phyloP scores from a whole-genome alignment of 495 filamentous ascomycete species.

The Cercophora newfieldiana region DNA sequence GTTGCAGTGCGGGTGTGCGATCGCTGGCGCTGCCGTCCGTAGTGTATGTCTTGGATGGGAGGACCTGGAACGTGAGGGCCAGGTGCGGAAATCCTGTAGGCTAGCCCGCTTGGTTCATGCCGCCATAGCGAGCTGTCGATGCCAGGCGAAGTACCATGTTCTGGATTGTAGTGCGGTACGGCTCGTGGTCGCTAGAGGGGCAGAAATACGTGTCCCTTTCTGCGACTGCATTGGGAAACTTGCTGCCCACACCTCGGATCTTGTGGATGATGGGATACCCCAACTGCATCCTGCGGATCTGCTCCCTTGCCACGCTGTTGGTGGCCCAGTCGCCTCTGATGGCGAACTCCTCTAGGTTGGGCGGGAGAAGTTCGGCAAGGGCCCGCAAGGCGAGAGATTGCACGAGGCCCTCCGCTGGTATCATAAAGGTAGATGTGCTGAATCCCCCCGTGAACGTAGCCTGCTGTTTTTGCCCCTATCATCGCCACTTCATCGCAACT shows the following conservation, averaged over 20 bases:
- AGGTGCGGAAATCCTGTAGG: not conserved
- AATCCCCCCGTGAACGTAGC: not conserved
- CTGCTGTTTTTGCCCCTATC: not conserved
- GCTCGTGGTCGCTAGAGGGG: not conserved
- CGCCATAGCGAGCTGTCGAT: not conserved
- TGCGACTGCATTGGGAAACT: not conserved
- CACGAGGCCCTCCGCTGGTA: not conserved
- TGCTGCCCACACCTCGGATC: not conserved
- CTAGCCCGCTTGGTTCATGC: not conserved
- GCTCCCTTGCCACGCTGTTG: not conserved
- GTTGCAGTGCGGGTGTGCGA: conserved; percentile 3
- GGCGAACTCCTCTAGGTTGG: not conserved
- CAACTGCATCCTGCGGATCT: not conserved
- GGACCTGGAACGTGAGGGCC: conserved; percentile 4
- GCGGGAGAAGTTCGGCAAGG: not conserved
- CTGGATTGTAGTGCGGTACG: conserved; percentile 1
- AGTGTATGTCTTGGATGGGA: not conserved
- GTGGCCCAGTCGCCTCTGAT: conserved; percentile 10
- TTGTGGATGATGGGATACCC: not conserved
- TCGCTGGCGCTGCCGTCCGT: not conserved
- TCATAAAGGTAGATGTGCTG: not conserved
- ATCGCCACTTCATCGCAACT: conserved; percentile 3
- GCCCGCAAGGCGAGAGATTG: not conserved
- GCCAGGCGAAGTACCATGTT: conserved; percentile 1
- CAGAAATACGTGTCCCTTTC: not conserved